Evolutionary conservation across 192 early-diverging fungal genomes (phyloP).

Genomic region (Coemansia sp.): DNA sequence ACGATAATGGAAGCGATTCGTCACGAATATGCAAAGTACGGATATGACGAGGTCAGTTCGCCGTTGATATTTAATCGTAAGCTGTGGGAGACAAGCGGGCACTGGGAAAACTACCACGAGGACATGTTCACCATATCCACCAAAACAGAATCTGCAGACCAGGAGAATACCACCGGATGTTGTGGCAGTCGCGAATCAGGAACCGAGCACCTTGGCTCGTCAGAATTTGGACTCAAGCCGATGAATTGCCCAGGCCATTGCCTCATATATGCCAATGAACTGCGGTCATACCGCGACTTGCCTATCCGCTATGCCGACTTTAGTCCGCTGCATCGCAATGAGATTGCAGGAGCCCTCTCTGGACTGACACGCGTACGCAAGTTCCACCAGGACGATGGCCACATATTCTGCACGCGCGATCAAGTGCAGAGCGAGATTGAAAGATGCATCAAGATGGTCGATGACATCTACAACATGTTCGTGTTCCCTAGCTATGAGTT

Average conservation of each 20-base stretch:
- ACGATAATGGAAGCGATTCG: constrained; percentile 74
- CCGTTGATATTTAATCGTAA: constrained; percentile 91
- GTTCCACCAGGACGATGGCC: constrained; percentile 97
- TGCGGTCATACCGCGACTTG: constrained; percentile 84
- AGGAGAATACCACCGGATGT: constrained; percentile 4
- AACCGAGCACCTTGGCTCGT: constrained; percentile 38
- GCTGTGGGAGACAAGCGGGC: constrained; percentile 90
- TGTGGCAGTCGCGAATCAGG: constrained; percentile 36
- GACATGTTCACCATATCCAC: constrained; percentile 81
- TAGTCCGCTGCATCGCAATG: constrained; percentile 92
- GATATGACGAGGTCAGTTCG: constrained; percentile 88
- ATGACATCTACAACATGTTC: constrained; percentile 77
- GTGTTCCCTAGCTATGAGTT: constrained; percentile 77
- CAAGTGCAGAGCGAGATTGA: constrained; percentile 84
- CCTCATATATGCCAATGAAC: constrained; percentile 78
- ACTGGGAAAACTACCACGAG: constrained; percentile 95
- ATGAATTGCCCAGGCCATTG: constrained; percentile 99
- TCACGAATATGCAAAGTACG: constrained; percentile 71
- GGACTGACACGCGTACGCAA: constrained; percentile 90
- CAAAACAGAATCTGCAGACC: not conserved
- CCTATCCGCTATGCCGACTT: constrained; percentile 92
- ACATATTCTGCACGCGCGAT: constrained; percentile 86
- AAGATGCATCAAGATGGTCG: constrained; percentile 73
- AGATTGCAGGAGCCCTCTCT: constrained; percentile 84
- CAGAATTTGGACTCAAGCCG: constrained; percentile 86